Evolutionary conservation across 352 stramenopile genomes (phyloP), one percentile per base, ranked within the genome.

Genomic region (Saprolegnia parasitica): DNA sequence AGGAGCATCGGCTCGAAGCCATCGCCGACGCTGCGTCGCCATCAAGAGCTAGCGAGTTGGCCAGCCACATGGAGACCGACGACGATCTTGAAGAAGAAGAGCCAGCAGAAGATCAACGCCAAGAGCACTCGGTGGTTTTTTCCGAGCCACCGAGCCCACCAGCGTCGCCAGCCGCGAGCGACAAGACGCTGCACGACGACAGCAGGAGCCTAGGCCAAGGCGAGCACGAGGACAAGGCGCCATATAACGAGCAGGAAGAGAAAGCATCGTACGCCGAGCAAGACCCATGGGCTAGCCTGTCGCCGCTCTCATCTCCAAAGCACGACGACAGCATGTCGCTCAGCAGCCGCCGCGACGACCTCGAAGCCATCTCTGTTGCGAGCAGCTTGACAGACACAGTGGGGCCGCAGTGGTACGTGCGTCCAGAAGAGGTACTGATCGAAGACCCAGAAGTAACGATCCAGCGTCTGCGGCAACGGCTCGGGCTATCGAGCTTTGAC

Each of bases 361-460:
- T 58, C 9, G 42, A 60, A 26, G 47, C 20, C 20, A 23, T 50
- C 11, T 21, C 16, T 15, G 42, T 29, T 29, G 62, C 2, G 39
- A 29, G 20, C 13, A 56, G 29, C 50, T 23, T 65, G 35, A 37
- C 24, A 9, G 47, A 47, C 35, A 61, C 29, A 10, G 63, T 68
- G 11, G 62, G 63, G 24, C 47, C 50, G 39, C 21, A 49, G 20
- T 68, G 62, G 62, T 68, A 68, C 24, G 26, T 58, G 1, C 46
- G 32, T 5, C 62, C 62, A 20, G 62, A 68, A 32, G 47, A 68
- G 10, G 62, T 68, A 2, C 24, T 68, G 5, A 23, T 68, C 18
- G 62, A 68, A 39, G 40, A 68, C 42, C 62, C 62, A 9, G 62
- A 68, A 42, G 50, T 68, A 26, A 68, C 62, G n/a, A 68, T 68